These are phyloP conservation scores for Plasmopara viticola DNA, from an alignment of 352 stramenopile genomes.

Conservation along the genomic window DNA sequence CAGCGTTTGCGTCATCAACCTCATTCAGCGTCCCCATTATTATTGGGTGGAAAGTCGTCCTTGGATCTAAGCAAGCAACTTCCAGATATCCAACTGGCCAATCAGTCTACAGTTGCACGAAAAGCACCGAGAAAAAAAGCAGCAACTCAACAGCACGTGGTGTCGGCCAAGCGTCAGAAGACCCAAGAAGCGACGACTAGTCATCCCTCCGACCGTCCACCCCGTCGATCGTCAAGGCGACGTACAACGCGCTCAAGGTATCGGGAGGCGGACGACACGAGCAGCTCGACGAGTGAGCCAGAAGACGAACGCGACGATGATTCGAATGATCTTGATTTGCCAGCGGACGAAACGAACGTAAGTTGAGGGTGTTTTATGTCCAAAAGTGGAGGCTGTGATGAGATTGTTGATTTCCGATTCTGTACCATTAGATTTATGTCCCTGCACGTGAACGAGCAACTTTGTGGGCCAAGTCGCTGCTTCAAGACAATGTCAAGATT, in stretches of 20 bases:
- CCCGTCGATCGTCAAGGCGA: constrained; percentile 28
- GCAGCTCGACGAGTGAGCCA: constrained; percentile 27
- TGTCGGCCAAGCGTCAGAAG: constrained; percentile 21
- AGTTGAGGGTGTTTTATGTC: constrained; percentile 1
- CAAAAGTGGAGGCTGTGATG: not conserved
- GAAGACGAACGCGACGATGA: constrained; percentile 36
- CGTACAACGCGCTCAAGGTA: constrained; percentile 49
- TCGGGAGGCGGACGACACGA: constrained; percentile 22
- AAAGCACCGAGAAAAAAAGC: constrained; percentile 24
- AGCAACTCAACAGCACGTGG: constrained; percentile 6
- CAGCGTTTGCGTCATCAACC: constrained; percentile 27
- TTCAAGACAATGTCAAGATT: constrained; percentile 37
- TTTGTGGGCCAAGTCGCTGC: constrained; percentile 64
- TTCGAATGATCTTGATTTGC: constrained; percentile 40
- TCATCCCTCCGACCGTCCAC: constrained; percentile 7
- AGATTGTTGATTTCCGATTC: not conserved
- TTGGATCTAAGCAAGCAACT: not conserved
- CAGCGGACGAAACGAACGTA: constrained; percentile 32
- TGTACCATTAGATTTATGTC: constrained; percentile 42
- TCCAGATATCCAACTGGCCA: not conserved
- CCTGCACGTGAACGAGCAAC: constrained; percentile 64
- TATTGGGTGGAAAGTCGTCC: constrained; percentile 23
- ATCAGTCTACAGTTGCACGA: constrained; percentile 7
- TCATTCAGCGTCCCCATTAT: constrained; percentile 20
- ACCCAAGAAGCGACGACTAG: constrained; percentile 7